A percentile compares a stretch with the other conserved stretches of the same genome.
Evolutionary conservation across 352 stramenopile genomes (phyloP).

Genomic region (Pythium rishiriense): DNA sequence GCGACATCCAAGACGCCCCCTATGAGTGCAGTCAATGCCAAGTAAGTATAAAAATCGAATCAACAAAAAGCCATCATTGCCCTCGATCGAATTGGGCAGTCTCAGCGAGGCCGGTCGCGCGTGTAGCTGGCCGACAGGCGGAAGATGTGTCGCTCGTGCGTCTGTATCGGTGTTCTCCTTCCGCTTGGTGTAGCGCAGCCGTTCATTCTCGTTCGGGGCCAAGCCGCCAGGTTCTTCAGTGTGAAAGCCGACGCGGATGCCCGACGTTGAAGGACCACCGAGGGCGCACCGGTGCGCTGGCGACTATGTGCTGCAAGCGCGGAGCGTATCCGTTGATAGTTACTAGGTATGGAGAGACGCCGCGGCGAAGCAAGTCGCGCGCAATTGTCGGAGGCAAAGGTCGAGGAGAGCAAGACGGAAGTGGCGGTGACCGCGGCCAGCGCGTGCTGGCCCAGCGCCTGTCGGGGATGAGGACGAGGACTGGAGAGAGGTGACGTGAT

Average conservation of each 20-base stretch:
- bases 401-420: not conserved
- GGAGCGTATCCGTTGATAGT: constrained; percentile 16
- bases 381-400: not conserved
- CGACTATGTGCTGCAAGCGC: not conserved
- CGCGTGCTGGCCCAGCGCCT: not conserved
- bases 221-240: not conserved
- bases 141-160: constrained; percentile 5
- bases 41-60: constrained; percentile 50
- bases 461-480: constrained; percentile 3
- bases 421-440: not conserved
- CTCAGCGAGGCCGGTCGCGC: not conserved
- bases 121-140: not conserved
- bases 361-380: constrained; percentile 26
- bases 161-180: constrained; percentile 4
- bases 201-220: not conserved
- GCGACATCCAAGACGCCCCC: constrained; percentile 79
- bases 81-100: constrained; percentile 25
- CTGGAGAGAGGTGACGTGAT: constrained; percentile 17
- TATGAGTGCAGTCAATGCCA: constrained; percentile 89
- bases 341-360: constrained; percentile 14
- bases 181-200: not conserved
- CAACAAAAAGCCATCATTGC: constrained; percentile 28
- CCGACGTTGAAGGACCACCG: not conserved
- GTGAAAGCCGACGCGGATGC: not conserved
- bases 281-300: not conserved